Evolutionary conservation across 495 filamentous ascomycete species (phyloP).

Genomic region (Aspergillus sclerotioniger): DNA sequence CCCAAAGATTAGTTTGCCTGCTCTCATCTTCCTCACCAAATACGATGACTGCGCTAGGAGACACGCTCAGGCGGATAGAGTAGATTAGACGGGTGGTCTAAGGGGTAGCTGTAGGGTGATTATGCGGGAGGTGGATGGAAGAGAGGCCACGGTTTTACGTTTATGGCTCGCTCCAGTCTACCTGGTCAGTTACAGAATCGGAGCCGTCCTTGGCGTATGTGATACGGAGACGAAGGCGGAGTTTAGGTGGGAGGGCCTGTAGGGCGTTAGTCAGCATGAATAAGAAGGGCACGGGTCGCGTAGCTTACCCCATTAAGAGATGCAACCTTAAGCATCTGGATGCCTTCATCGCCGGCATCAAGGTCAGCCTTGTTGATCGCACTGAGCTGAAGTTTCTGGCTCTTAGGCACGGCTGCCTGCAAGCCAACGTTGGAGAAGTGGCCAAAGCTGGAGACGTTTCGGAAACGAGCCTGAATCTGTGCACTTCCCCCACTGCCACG

Average conservation of each 20-base stretch:
- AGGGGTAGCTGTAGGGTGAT: background rate
- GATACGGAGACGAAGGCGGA: conserved; percentile 84
- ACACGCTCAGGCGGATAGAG: background rate
- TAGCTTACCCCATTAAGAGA: conserved; percentile 81
- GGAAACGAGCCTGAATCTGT: conserved; percentile 80
- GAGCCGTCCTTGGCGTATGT: conserved; percentile 68
- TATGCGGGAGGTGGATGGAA: background rate
- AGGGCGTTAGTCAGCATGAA: conserved; percentile 24
- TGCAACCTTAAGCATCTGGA: conserved; percentile 80
- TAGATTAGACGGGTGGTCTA: background rate
- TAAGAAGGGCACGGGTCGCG: conserved; percentile 6
- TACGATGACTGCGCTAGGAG: background rate
- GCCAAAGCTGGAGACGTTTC: conserved; percentile 65
- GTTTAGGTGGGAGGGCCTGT: conserved; percentile 62
- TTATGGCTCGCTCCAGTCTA: conserved; percentile 88
- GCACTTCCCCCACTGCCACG: conserved; percentile 65
- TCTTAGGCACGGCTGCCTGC: conserved; percentile 95
- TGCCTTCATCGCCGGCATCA: conserved; percentile 74
- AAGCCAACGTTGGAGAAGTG: conserved; percentile 70
- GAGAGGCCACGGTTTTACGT: background rate
- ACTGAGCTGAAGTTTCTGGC: conserved; percentile 85
- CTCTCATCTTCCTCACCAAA: background rate
- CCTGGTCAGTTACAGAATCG: conserved; percentile 80
- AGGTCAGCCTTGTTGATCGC: conserved; percentile 80
- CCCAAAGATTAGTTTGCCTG: background rate